These are phyloP conservation scores for Fusarium decemcellulare DNA, from an alignment of 2,329 filamentous ascomycete species.

Conservation along the genomic window DNA sequence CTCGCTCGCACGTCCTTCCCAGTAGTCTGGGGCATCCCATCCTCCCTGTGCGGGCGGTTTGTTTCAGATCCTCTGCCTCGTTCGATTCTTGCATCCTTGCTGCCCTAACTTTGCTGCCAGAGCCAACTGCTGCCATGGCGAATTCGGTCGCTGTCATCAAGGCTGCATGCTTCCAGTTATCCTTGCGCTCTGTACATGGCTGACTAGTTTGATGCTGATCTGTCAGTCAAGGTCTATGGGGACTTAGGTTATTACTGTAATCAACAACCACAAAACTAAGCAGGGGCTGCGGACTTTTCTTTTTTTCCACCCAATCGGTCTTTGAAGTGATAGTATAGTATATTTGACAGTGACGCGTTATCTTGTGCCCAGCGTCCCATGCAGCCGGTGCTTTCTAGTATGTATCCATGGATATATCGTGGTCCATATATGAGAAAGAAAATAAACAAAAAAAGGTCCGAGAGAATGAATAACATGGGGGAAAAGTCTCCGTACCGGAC, in stretches of 20 bases:
- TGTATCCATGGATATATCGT: not conserved
- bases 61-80: conserved; percentile 46
- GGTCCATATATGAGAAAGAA: conserved; percentile 4
- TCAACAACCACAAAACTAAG: not conserved
- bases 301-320: not conserved
- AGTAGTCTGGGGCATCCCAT: conserved; percentile 48
- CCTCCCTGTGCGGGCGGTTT: conserved; percentile 33
- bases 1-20: conserved; percentile 36
- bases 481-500: conserved; percentile 24
- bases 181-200: conserved; percentile 6
- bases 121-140: not conserved
- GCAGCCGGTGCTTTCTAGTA: conserved; percentile 16
- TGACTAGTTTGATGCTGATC: conserved; percentile 1
- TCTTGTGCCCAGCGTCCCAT: not conserved
- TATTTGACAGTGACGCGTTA: conserved; percentile 7
- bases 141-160: not conserved
- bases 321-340: not conserved
- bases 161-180: conserved; percentile 1
- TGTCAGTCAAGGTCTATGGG: not conserved
- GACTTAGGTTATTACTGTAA: not conserved
- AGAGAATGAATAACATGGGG: not conserved
- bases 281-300: conserved; percentile 1
- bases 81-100: conserved; percentile 48
- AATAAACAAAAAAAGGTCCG: conserved; percentile 1
- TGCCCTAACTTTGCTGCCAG: conserved; percentile 31